These are phyloP conservation scores for Teratosphaeria zuluensis DNA, from an alignment of 2,329 filamentous ascomycete genomes.

Conservation along the genomic window DNA sequence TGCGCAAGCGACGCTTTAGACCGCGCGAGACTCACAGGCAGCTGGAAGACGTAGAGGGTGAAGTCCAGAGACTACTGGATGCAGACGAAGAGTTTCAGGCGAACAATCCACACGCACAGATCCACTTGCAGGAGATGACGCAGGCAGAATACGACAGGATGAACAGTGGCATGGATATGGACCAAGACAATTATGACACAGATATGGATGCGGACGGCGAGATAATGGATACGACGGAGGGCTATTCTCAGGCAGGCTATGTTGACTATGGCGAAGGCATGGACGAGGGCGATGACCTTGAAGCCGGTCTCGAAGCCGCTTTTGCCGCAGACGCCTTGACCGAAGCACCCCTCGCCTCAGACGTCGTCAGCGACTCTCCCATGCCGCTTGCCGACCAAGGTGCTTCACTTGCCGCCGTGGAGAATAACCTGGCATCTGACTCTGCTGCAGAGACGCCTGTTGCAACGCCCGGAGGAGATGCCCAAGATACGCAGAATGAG, in stretches of 20 bases:
- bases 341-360: constrained; percentile 12
- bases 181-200: constrained; percentile 34
- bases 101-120: constrained; percentile 25
- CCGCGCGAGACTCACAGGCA: constrained; percentile 74
- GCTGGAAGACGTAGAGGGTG: constrained; percentile 73
- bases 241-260: constrained; percentile 24
- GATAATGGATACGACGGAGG: constrained; percentile 19
- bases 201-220: constrained; percentile 24
- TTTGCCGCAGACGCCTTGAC: constrained; percentile 26
- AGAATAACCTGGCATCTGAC: constrained; percentile 9
- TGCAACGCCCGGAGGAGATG: constrained; percentile 13
- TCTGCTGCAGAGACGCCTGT: constrained; percentile 5
- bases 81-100: constrained; percentile 51
- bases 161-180: constrained; percentile 5
- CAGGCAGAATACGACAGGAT: constrained; percentile 21
- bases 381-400: constrained; percentile 17
- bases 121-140: constrained; percentile 46
- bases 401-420: constrained; percentile 16
- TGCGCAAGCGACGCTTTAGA: constrained; percentile 70
- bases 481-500: constrained; percentile 25
- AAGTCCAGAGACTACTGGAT: constrained; percentile 63
- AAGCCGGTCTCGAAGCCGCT: constrained; percentile 26
- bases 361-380: constrained; percentile 18
- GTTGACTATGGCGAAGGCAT: constrained; percentile 32
- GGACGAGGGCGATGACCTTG: constrained; percentile 19